These are phyloP conservation scores for Amaranthus tricolor DNA, from an alignment of 179 eudicot species.

Conservation along the genomic window DNA sequence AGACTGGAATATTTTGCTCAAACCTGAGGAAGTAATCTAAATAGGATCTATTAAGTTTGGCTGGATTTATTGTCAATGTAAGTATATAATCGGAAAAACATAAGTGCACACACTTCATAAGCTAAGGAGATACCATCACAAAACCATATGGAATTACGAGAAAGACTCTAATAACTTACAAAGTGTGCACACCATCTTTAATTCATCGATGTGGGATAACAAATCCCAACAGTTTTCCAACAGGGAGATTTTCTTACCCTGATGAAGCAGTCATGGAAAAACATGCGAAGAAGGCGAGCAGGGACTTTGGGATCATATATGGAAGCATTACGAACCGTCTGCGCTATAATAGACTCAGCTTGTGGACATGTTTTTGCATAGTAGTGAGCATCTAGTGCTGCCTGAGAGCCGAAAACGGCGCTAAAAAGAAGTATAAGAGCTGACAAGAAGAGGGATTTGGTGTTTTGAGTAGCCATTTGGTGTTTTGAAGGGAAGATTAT, in stretches of 20 bases:
- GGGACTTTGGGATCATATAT: conserved; percentile 55
- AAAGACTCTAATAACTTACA: too few species aligned
- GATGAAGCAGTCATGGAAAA: conserved; percentile 74
- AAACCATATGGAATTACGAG: too few species aligned
- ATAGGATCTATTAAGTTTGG: too few species aligned
- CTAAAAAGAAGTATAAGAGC: conserved; percentile 18
- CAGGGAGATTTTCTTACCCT: conserved; percentile 39
- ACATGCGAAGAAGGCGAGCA: conserved; percentile 63
- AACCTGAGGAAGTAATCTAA: too few species aligned
- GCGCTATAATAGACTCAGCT: conserved; percentile 46
- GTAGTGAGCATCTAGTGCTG: conserved; percentile 44
- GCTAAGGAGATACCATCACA: too few species aligned
- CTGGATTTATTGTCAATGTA: too few species aligned
- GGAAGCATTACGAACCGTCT: conserved; percentile 47
- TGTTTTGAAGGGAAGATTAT: background rate
- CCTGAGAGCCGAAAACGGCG: conserved; percentile 25
- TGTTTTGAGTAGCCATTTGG: conserved; percentile 20
- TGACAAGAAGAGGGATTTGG: background rate
- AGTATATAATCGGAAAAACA: too few species aligned
- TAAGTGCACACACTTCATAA: too few species aligned
- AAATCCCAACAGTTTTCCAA: background rate
- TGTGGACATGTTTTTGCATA: conserved; percentile 59
- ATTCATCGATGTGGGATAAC: background rate
- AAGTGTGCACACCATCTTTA: too few species aligned
- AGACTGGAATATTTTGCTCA: too few species aligned